These are phyloP conservation scores for Yueomyces sp. DNA, from an alignment of 805 yeast species.

Conservation along the genomic window DNA sequence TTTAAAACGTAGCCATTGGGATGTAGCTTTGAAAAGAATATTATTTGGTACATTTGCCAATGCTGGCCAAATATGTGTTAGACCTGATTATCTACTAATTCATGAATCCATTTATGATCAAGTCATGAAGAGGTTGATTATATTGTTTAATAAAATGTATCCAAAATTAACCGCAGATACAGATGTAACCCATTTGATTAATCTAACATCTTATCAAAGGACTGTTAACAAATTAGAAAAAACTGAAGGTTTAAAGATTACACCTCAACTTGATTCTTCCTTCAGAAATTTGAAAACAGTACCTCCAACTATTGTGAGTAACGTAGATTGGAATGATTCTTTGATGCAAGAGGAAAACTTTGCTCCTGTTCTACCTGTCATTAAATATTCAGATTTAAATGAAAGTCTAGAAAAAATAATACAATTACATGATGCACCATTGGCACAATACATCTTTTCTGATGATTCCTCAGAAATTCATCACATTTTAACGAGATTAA, in stretches of 20 bases:
- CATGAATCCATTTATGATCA: conserved; percentile 43
- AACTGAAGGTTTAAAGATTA: conserved; percentile 34
- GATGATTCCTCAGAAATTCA: conserved; percentile 33
- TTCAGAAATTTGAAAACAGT: conserved; percentile 28
- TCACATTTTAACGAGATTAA: conserved; percentile 35
- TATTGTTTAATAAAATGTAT: conserved; percentile 32
- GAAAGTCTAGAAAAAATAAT: conserved; percentile 33
- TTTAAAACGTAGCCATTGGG: conserved; percentile 30
- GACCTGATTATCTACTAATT: conserved; percentile 73
- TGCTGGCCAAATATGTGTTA: conserved; percentile 85
- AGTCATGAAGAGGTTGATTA: conserved; percentile 30
- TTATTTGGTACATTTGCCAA: conserved; percentile 70
- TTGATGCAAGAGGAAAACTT: conserved; percentile 68
- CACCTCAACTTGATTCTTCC: neutral
- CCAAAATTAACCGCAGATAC: conserved; percentile 24
- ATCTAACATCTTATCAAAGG: conserved; percentile 38
- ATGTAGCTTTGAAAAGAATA: conserved; percentile 44
- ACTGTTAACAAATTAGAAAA: conserved; percentile 29
- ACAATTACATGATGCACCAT: conserved; percentile 53
- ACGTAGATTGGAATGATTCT: conserved; percentile 52
- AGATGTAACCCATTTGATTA: conserved; percentile 52
- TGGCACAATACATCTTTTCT: conserved; percentile 65
- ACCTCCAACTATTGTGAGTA: conserved; percentile 60
- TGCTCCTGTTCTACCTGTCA: conserved; percentile 74
- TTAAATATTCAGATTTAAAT: conserved; percentile 36